Base-by-base conservation (phyloP, 176 grass and related monocot genomes). In the Oryza australiensis region DNA sequence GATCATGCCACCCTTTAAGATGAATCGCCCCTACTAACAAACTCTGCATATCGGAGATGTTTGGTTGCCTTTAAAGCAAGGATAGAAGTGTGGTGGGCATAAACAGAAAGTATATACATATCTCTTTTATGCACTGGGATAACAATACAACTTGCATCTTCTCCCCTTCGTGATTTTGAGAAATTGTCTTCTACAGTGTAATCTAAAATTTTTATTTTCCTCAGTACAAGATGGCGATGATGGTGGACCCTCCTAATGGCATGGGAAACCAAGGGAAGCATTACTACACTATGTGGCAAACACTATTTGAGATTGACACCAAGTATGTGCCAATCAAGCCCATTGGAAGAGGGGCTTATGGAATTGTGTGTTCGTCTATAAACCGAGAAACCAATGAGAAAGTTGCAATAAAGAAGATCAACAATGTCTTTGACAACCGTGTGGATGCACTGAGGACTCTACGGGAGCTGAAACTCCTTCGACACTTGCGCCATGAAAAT, bases 221-320 rank as follows among this genome's bases (percentile, higher is more conserved):
- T 66, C 3, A 0, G 30, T 26, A 77, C 72, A 77, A 72, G 26
- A 90, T 90, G 88, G 88, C 88, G 5, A 82, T 62, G 83, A 68
- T 86, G 88, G 88, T 82, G 67, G 88, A 90, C 62, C 88, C 88
- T 14, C 88, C 88, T 3, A 90, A 86, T 66, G 88, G 88, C 73
- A 78, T 68, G 67, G 88, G 46, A 12, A 82, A 67, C 74, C 83
- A 90, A 27, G 88, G 88, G 48, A 90, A 90, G 83, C 88, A 90
- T 60, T 90, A 90, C 73, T 90, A 90, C 79, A 82, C 88, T 22
- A 90, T 90, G 88, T 90, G 88, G 88, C 88, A 90, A 57, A 90
- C 78, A 2, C 69, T 86, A 23, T 90, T 90, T 72, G 88, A 90
- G 79, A 82, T 90, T 2, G 88, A 90, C 83, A 90, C 67, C 9